Base-by-base conservation (phyloP, 257 asterid genomes). In the Solanum infundibuliforme region DNA sequence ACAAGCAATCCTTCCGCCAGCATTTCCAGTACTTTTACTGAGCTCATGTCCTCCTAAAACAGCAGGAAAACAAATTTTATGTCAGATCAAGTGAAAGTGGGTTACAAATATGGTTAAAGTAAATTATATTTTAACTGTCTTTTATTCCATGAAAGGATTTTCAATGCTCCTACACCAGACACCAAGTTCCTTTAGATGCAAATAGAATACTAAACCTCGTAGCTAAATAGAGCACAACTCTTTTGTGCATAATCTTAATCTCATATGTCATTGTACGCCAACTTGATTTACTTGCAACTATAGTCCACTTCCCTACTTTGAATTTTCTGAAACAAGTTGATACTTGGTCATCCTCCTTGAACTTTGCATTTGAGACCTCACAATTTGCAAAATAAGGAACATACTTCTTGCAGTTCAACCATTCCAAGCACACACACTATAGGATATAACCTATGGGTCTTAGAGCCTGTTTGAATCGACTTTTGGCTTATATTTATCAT, bases 1-100 rank as follows among this genome's bases (percentile, higher is more conserved):
- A 71, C 98, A 97, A 91, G 98, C 98, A 93, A 97, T 87, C 92
- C 98, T 93, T 89, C 95, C 99, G 48, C 98, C 99, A 88, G 99
- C 99, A 93, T 97, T 97, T 91, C 99, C 99, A 87, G 99, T 97
- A 92, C 90, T 83, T 86, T 94, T 95, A 98, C 99, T 97, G 87
- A 97, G 95, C 86, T 97, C 99, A 79, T 97, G 98, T 72, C 99
- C 99, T 84, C 99, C 99, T 97, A 91, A 92, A 35, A 75, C 89
- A 89, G 39, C 87, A 85, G 65, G 81, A 82, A 21, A 32, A 36
- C 84, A 77, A 68, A 20, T 41, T 81, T 81, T 2, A 16, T 27
- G 68, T 16, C 84, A 27, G 60, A 46, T 46, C 2, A 81, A 81
- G 85, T 46, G 25, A 27, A 43, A 79, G 38, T 43, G 18, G 35